Conservation (phyloP, 23 red algal genomes). For the Gracilariopsis chorda region DNA sequence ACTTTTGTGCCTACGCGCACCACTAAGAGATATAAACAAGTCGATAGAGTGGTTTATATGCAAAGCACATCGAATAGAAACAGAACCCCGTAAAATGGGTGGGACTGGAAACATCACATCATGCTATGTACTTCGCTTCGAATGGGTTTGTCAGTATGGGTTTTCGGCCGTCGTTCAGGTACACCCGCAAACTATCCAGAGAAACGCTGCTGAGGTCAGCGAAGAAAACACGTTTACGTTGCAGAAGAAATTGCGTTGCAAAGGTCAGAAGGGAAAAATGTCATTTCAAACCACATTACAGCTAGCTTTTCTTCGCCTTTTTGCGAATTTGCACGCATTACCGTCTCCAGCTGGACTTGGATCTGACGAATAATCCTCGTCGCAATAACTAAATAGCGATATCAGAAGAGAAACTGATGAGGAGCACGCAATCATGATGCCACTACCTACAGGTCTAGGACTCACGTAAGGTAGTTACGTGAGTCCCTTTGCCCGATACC, state of each 20-base stretch:
- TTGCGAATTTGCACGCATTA: conserved; percentile 1
- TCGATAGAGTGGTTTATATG: background rate
- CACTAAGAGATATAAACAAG: background rate
- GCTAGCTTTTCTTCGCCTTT: background rate
- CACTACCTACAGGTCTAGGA: no score
- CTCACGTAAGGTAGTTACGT: no score
- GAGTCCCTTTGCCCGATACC: no score
- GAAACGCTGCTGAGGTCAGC: background rate
- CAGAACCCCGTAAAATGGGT: background rate
- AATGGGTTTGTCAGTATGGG: background rate
- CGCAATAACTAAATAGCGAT: conserved; percentile 1
- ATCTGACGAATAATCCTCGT: background rate
- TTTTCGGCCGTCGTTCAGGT: background rate
- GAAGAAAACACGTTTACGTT: background rate
- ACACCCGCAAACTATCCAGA: background rate
- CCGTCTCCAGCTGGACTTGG: background rate
- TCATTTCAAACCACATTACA: conserved; percentile 1
- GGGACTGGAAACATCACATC: background rate
- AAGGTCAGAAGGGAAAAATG: background rate
- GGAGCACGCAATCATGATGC: no score
- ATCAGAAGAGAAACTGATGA: background rate
- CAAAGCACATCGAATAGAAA: background rate
- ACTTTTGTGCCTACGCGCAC: background rate
- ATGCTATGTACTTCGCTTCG: background rate
- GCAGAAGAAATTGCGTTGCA: background rate